Percentiles rank a stretch among this genome's conserved stretches.
Conservation (phyloP, 768 basidiomycete species). For the Boletus edulis region DNA sequence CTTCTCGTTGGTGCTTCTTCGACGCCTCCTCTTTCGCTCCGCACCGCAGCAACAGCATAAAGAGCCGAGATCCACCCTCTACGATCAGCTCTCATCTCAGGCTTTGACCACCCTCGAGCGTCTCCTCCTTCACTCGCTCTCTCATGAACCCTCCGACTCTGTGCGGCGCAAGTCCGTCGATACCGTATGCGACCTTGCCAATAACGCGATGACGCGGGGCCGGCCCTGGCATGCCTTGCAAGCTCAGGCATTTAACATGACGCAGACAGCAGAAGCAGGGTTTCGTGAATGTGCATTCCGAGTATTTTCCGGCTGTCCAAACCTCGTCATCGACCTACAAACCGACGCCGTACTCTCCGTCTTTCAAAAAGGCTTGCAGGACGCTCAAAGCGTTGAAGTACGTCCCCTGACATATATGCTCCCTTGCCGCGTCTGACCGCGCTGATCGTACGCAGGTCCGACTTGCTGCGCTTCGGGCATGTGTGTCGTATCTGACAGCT, state of each 20-base stretch:
- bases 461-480: slow-evolving; percentile 67
- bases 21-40: slow-evolving; percentile 72
- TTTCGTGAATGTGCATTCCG: slow-evolving; percentile 64
- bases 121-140: slow-evolving; percentile 66
- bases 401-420: slow-evolving; percentile 22
- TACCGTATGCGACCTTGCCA: slow-evolving; percentile 73
- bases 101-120: slow-evolving; percentile 69
- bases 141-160: slow-evolving; percentile 53
- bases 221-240: slow-evolving; percentile 83
- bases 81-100: slow-evolving; percentile 71
- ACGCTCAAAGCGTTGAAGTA: slow-evolving; percentile 62
- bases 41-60: slow-evolving; percentile 37
- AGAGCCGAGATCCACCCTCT: slow-evolving; percentile 54
- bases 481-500: slow-evolving; percentile 64
- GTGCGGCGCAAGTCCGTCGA: slow-evolving; percentile 74
- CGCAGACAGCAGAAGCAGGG: slow-evolving; percentile 30
- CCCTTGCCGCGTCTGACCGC: not conserved
- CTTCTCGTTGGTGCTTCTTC: slow-evolving; percentile 77
- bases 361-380: slow-evolving; percentile 67
- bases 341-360: slow-evolving; percentile 65
- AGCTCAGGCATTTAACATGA: slow-evolving; percentile 67
- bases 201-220: slow-evolving; percentile 70
- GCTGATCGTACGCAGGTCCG: slow-evolving; percentile 49
- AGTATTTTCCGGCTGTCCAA: slow-evolving; percentile 72
- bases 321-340: slow-evolving; percentile 74